Percentiles rank a stretch among this genome's conserved stretches.
phyloP scores from a whole-genome alignment of 129 eudicot species.

The Centella asiatica region DNA sequence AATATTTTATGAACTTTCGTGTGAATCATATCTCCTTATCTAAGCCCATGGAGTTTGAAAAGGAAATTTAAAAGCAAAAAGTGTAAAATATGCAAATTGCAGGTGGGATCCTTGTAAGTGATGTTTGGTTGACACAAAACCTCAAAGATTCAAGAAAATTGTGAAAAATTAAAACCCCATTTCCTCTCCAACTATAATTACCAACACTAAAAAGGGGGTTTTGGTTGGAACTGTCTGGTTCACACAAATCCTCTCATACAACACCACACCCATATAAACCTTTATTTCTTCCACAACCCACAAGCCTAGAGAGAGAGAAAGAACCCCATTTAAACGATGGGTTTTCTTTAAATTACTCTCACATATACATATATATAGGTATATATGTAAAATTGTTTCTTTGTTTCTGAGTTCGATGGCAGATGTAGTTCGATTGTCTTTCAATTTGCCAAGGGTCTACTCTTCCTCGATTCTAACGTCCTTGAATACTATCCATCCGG shows the following conservation, averaged over 20 bases:
- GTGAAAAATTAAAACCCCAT: neutral
- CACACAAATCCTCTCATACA: conserved; percentile 31
- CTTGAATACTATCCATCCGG: conserved; percentile 40
- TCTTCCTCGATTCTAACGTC: conserved; percentile 45
- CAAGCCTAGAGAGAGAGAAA: conserved; percentile 1
- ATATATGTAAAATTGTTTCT: neutral
- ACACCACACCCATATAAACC: neutral
- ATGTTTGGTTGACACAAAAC: neutral
- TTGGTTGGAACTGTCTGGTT: conserved; percentile 40
- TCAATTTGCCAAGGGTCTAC: conserved; percentile 25
- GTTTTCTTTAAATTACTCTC: conserved; percentile 3
- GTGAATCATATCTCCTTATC: conserved; percentile 6
- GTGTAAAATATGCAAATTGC: neutral
- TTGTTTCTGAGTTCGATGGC: conserved; percentile 39
- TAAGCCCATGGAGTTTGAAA: neutral
- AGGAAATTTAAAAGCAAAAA: neutral
- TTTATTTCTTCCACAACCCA: neutral
- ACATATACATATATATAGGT: neutral
- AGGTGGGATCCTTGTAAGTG: too few relatives aligned
- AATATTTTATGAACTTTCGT: neutral
- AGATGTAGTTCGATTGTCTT: conserved; percentile 50
- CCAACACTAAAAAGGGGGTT: neutral
- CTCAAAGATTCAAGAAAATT: neutral
- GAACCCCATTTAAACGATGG: conserved; percentile 4
- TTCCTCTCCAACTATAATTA: neutral